These are phyloP conservation scores for Aspergillus fumigatiaffinis DNA, from an alignment of 2,329 filamentous ascomycete genomes.

Conservation along the genomic window DNA sequence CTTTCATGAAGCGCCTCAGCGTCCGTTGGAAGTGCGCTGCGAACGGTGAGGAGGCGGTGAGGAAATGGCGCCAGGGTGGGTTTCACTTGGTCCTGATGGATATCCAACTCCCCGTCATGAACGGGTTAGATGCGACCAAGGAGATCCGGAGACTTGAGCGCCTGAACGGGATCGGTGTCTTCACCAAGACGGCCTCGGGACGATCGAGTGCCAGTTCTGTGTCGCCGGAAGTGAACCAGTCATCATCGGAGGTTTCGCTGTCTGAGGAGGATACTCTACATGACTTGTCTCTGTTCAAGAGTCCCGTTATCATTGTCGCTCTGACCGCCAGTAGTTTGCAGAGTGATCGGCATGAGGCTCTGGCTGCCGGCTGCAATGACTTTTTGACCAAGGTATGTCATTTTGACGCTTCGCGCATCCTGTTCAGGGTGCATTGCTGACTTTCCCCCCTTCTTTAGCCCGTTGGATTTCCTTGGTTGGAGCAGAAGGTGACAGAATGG, in stretches of 20 bases:
- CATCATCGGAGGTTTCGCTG: slow-evolving; percentile 19
- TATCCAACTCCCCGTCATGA: slow-evolving; percentile 96
- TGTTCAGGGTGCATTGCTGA: neutral
- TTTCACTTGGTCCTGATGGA: slow-evolving; percentile 98
- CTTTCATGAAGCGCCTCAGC: slow-evolving; percentile 92
- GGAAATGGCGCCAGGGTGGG: slow-evolving; percentile 86
- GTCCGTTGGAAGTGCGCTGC: slow-evolving; percentile 97
- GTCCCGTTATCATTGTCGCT: slow-evolving; percentile 95
- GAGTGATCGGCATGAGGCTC: slow-evolving; percentile 88
- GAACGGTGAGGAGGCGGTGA: slow-evolving; percentile 89
- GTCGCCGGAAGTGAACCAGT: slow-evolving; percentile 16
- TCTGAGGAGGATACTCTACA: slow-evolving; percentile 35
- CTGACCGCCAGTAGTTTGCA: slow-evolving; percentile 91
- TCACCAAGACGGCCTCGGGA: slow-evolving; percentile 64
- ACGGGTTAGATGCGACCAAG: slow-evolving; percentile 86
- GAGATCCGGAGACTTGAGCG: slow-evolving; percentile 88
- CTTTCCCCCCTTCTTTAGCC: slow-evolving; percentile 56
- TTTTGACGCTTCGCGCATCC: neutral
- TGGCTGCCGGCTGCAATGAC: slow-evolving; percentile 95
- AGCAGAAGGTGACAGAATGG: slow-evolving; percentile 98
- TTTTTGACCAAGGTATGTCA: slow-evolving; percentile 85
- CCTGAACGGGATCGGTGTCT: slow-evolving; percentile 88
- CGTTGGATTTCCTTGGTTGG: slow-evolving; percentile 95
- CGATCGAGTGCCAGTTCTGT: slow-evolving; percentile 40
- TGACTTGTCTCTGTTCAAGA: slow-evolving; percentile 69